phyloP scores from a whole-genome alignment of 495 filamentous ascomycete species.

The Pyronema domesticum region DNA sequence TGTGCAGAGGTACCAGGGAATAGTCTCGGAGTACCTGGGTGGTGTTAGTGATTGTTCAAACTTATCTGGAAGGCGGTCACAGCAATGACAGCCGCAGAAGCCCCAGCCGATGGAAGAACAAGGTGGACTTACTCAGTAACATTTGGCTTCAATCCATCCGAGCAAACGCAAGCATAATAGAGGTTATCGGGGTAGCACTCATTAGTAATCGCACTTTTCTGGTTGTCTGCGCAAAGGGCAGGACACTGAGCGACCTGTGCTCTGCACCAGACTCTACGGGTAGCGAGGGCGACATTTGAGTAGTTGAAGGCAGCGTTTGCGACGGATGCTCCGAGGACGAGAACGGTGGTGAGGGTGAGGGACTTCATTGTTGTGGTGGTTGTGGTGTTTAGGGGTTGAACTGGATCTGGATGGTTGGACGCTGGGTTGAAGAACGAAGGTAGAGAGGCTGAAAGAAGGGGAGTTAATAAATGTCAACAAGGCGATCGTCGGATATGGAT shows the following conservation, averaged over 20 bases:
- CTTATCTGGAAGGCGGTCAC: background rate
- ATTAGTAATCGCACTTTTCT: slow-evolving; percentile 6
- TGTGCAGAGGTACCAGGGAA: slow-evolving; percentile 53
- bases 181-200: slow-evolving; percentile 18
- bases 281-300: slow-evolving; percentile 6
- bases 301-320: slow-evolving; percentile 11
- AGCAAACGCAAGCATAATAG: slow-evolving; percentile 11
- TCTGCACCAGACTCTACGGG: background rate
- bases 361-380: slow-evolving; percentile 9
- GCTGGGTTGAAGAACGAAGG: background rate
- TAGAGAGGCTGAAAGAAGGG: background rate
- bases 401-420: background rate
- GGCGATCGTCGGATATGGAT: slow-evolving; percentile 4
- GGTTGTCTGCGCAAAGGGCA: slow-evolving; percentile 42
- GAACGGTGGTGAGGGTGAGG: slow-evolving; percentile 13
- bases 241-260: slow-evolving; percentile 35
- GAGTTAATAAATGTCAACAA: slow-evolving; percentile 2
- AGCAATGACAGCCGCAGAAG: background rate
- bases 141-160: slow-evolving; percentile 11
- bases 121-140: slow-evolving; percentile 15
- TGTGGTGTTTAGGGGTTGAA: slow-evolving; percentile 1
- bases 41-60: background rate
- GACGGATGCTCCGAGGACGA: slow-evolving; percentile 8
- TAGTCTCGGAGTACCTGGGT: slow-evolving; percentile 45
- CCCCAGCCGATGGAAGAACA: background rate